Conservation (phyloP, 169 alveolate species). For the Besnoitia besnoiti region DNA sequence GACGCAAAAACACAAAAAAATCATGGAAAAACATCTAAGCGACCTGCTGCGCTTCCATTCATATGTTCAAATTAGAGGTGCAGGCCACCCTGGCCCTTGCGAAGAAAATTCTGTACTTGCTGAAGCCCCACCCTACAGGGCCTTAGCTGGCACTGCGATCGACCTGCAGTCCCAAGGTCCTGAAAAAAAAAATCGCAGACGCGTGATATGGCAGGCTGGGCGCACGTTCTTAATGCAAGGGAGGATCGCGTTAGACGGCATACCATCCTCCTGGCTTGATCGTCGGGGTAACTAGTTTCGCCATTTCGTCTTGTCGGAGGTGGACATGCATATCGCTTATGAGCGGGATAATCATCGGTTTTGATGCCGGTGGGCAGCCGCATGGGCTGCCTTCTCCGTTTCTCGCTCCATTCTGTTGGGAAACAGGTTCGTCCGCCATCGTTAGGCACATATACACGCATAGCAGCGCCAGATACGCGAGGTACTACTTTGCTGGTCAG, state of each 20-base stretch:
- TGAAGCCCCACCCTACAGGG: too few relatives aligned
- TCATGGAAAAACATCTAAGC: neutral
- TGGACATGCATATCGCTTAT: conserved; percentile 70
- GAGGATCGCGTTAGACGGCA: neutral
- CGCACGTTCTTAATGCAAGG: neutral
- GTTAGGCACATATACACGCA: too few relatives aligned
- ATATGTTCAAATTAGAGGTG: neutral
- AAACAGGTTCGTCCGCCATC: too few relatives aligned
- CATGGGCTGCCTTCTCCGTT: neutral
- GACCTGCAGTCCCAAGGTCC: too few relatives aligned
- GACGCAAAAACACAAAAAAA: neutral
- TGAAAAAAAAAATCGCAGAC: too few relatives aligned
- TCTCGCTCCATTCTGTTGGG: too few relatives aligned
- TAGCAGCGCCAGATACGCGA: too few relatives aligned
- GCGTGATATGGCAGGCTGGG: too few relatives aligned
- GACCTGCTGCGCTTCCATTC: neutral
- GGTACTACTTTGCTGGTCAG: too few relatives aligned
- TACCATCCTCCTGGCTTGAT: conserved; percentile 70
- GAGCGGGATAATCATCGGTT: conserved; percentile 59
- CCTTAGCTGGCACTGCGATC: too few relatives aligned
- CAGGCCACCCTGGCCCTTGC: too few relatives aligned
- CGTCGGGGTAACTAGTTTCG: conserved; percentile 58
- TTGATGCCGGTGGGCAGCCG: neutral
- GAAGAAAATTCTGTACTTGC: too few relatives aligned
- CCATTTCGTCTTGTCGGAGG: conserved; percentile 68